A percentile compares a stretch with the other conserved stretches of the same genome.
Conservation (phyloP, 352 stramenopile species). For the Phytophthora crassamura region DNA sequence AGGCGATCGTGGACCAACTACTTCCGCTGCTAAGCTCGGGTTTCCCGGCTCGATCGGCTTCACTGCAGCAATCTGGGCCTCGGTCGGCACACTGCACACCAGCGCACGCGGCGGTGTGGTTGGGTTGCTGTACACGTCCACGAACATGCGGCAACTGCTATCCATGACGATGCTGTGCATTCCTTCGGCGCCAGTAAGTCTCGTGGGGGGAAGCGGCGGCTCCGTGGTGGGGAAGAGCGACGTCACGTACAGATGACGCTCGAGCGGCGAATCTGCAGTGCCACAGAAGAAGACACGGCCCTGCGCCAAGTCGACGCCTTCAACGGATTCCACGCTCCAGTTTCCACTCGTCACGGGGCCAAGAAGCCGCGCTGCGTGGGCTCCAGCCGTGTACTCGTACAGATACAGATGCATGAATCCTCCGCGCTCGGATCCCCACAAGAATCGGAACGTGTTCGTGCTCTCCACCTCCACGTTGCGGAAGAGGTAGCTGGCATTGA, state of each 20-base stretch:
- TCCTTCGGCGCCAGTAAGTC: conserved; percentile 79
- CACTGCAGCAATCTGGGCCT: conserved; percentile 42
- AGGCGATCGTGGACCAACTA: conserved; percentile 5
- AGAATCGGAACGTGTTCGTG: conserved; percentile 93
- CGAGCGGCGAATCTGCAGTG: conserved; percentile 87
- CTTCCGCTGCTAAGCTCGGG: conserved; percentile 10
- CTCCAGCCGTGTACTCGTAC: conserved; percentile 87
- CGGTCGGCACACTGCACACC: conserved; percentile 59
- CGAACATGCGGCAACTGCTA: conserved; percentile 75
- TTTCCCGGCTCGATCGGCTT: conserved; percentile 27
- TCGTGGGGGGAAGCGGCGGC: conserved; percentile 55
- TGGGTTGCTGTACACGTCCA: conserved; percentile 86
- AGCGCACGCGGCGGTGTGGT: conserved; percentile 67
- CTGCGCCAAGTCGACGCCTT: conserved; percentile 79
- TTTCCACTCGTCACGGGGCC: conserved; percentile 69
- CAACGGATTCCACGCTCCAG: conserved; percentile 85
- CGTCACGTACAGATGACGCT: conserved; percentile 92
- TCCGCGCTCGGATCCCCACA: conserved; percentile 94
- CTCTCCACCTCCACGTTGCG: conserved; percentile 81
- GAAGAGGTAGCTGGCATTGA: conserved; percentile 96
- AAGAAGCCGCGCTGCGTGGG: conserved; percentile 48
- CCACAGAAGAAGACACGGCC: conserved; percentile 91
- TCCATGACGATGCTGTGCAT: conserved; percentile 94
- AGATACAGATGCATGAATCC: conserved; percentile 97
- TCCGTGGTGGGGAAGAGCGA: conserved; percentile 54